Evolutionary conservation across 345 rosid genomes (phyloP), one percentile per base, ranked within the genome.

Genomic region (Boechera divaricarpa): DNA sequence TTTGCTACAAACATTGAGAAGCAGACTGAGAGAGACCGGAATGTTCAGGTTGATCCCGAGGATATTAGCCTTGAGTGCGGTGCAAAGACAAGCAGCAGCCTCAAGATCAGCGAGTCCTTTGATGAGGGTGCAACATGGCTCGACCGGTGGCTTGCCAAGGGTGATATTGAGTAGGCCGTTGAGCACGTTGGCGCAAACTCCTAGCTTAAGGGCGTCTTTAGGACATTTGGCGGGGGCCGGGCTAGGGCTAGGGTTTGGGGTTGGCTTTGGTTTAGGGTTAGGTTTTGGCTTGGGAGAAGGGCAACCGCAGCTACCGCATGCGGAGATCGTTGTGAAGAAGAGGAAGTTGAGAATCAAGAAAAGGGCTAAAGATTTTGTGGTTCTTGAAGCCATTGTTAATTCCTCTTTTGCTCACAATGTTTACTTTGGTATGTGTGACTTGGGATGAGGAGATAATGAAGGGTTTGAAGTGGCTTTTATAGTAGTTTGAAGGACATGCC

Each of bases 31-130:
- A 10, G 83, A 74, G 52, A 85, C 3, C 0, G 87, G 88, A 39
- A 86, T 10, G 24, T 88, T 77, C 2, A 88, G 67, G 64, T 81
- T 79, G 65, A 78, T 72, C 7, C 91, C 89, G 26, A 88, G 82
- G 41, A 86, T 63, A 38, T 84, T 84, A 53, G 74, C 85, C 74
- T 56, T 84, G 9, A 87, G 72, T 6, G 84, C 85, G 13, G 87
- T 83, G 84, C 88, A 88, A 47, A 88, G 89, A 82, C 90, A 88
- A 70, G 81, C 75, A 0, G 88, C 86, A 26, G 85, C 88, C 52
- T 88, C 88, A 62, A 86, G 74, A 65, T 79, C 90, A 28, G 35
- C 85, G 13, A 88, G 87, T 15, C 83, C 84, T 58, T 75, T 6
- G 35, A 88, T 59, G 42, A 83, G 80, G 3, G 79, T 13, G 48